Evolutionary conservation across 768 basidiomycete species (phyloP).

Genomic region (Megacollybia marginata): DNA sequence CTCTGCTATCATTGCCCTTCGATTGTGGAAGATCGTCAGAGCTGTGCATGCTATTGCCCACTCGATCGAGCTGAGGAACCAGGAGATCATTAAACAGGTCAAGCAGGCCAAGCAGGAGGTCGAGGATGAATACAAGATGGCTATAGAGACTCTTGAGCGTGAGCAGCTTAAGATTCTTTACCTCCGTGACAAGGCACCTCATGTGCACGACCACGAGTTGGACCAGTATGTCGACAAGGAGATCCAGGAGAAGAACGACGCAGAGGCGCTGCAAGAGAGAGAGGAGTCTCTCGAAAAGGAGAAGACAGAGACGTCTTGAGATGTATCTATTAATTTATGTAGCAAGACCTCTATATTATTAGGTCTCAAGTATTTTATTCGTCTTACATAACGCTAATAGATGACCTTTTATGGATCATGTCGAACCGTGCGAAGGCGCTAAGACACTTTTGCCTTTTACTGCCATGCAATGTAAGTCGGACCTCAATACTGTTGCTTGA

Average conservation of each 20-base stretch:
- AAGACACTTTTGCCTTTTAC: no score
- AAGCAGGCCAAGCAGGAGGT: background rate
- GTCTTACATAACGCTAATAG: no score
- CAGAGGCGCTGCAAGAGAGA: background rate
- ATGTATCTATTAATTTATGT: conserved; percentile 9
- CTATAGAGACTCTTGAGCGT: background rate
- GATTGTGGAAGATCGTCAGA: background rate
- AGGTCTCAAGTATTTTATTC: no score
- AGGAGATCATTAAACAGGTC: background rate
- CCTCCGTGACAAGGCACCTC: background rate
- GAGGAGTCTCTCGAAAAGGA: background rate
- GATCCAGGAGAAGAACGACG: background rate
- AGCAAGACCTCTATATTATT: no score
- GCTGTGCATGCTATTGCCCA: background rate
- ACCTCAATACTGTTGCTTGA: no score
- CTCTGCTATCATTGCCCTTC: background rate
- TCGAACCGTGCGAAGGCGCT: no score
- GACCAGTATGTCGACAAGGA: background rate
- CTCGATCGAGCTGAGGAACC: background rate
- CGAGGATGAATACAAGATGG: background rate
- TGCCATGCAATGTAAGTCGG: no score
- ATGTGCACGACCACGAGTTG: background rate
- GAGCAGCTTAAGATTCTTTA: background rate
- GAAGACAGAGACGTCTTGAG: background rate
- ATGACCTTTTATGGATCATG: no score